Conservation (phyloP, 2,329 filamentous ascomycete species). For the Neofusicoccum laricinum region DNA sequence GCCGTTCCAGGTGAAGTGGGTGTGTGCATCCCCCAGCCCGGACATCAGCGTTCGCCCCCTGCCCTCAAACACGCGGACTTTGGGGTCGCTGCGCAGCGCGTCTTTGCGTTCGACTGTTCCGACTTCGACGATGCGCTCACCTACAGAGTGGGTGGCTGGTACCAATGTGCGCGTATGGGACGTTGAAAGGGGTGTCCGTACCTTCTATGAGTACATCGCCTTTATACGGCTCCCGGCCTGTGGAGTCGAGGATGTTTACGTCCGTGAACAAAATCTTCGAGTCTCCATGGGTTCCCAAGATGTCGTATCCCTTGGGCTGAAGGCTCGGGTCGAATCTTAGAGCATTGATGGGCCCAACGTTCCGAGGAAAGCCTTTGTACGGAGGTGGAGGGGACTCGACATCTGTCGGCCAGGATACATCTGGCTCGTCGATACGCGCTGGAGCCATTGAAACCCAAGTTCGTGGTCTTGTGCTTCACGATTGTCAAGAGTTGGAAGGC, state of each 20-base stretch:
- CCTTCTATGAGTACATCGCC: constrained; percentile 42
- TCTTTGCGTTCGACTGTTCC: constrained; percentile 33
- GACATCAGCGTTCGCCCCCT: constrained; percentile 48
- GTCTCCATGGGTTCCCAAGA: constrained; percentile 33
- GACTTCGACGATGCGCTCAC: constrained; percentile 35
- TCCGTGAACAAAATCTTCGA: constrained; percentile 38
- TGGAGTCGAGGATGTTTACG: constrained; percentile 42
- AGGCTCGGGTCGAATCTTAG: constrained; percentile 18
- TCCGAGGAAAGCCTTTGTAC: background rate
- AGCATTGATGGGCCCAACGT: background rate
- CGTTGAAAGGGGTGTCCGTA: constrained; percentile 20
- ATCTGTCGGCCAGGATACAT: background rate
- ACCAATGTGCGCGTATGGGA: background rate
- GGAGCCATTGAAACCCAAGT: no score
- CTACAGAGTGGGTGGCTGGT: constrained; percentile 6
- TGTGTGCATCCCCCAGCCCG: constrained; percentile 50
- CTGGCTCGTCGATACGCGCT: background rate
- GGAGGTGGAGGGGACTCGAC: background rate
- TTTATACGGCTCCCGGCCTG: constrained; percentile 35
- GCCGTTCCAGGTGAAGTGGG: constrained; percentile 49
- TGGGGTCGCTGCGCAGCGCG: constrained; percentile 24
- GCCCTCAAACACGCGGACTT: constrained; percentile 39
- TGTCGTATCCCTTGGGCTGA: constrained; percentile 34
- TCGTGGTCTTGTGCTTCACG: no score
- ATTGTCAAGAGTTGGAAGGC: no score